Evolutionary conservation across 2,329 filamentous ascomycete genomes (phyloP).

Genomic region (Fusarium austroafricanum): DNA sequence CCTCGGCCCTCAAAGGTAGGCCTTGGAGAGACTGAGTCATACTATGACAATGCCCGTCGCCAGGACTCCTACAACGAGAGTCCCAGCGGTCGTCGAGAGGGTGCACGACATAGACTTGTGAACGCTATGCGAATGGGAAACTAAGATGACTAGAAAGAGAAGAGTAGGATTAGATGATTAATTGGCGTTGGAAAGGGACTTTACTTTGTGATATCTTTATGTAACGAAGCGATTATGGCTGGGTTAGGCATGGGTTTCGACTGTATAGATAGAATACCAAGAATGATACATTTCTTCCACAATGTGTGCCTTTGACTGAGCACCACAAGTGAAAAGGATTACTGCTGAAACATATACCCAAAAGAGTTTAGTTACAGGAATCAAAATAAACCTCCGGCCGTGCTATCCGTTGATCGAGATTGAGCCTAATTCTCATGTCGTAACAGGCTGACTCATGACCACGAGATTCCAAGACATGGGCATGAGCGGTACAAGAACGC

Average conservation of each 20-base stretch:
- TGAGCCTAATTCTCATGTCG: neutral
- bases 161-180: neutral
- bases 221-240: conserved; percentile 31
- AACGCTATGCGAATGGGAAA: conserved; percentile 50
- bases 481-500: conserved; percentile 9
- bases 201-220: conserved; percentile 30
- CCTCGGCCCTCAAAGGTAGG: conserved; percentile 54
- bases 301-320: no score
- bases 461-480: conserved; percentile 21
- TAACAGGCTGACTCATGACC: conserved; percentile 18
- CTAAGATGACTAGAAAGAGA: conserved; percentile 23
- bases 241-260: conserved; percentile 4
- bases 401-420: conserved; percentile 6
- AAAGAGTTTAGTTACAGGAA: no score
- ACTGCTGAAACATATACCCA: no score
- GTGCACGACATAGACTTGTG: conserved; percentile 50
- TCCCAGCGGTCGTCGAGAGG: conserved; percentile 45
- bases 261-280: conserved; percentile 31
- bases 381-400: neutral
- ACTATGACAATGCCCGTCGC: conserved; percentile 46
- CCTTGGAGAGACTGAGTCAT: conserved; percentile 50
- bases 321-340: no score
- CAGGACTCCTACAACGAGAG: conserved; percentile 41
- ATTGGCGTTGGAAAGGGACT: conserved; percentile 33
- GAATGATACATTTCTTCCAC: neutral